Evolutionary conservation across 495 filamentous ascomycete species (phyloP), one percentile per base, ranked within the genome.

Genomic region (Rusavskia elegans): DNA sequence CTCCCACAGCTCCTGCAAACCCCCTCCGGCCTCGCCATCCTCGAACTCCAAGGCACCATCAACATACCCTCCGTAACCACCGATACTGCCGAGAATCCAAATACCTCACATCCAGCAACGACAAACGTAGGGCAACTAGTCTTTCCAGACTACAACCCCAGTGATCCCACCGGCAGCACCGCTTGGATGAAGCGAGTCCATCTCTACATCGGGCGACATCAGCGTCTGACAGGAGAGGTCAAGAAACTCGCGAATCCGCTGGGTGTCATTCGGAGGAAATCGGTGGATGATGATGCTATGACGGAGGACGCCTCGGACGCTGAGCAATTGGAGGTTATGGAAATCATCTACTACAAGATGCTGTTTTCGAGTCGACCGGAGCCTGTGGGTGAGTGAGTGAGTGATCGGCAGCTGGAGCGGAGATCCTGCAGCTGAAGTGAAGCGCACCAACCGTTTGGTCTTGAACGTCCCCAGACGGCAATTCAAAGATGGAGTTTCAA

Each of bases 31-130:
- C 71, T 77, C 30, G 88, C 87, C n/a, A 68, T 96, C 41, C 74
- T 96, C 53, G 89, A 96, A 65, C 76, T 96, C 17, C 89, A 96
- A 69, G 88, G 86, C 39, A 86, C 81, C 11, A 81, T 96, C 68
- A 87, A 94, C 62, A 60, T 80, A 10, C 79, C 81, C 10, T 29
- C 5, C 14, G 5, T 20, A 5, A 13, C 4, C 20, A 20, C 10
- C 10, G n/a, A 20, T 19, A 11, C 23, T 5, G 5, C 44, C 19
- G 44, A 46, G 8, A 29, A 8, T 11, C 29, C 56, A 37, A 49
- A 71, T n/a, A 64, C 67, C 20, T 35, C 32, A 8, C 9, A 35
- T 13, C 48, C 61, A 14, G 36, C 63, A 39, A 51, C 32, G 40
- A 75, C 80, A 13, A 66, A 71, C 11, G 70, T 94, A 58, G 89